phyloP scores from a whole-genome alignment of 768 basidiomycete genomes.

The Leccinellum luteum region DNA sequence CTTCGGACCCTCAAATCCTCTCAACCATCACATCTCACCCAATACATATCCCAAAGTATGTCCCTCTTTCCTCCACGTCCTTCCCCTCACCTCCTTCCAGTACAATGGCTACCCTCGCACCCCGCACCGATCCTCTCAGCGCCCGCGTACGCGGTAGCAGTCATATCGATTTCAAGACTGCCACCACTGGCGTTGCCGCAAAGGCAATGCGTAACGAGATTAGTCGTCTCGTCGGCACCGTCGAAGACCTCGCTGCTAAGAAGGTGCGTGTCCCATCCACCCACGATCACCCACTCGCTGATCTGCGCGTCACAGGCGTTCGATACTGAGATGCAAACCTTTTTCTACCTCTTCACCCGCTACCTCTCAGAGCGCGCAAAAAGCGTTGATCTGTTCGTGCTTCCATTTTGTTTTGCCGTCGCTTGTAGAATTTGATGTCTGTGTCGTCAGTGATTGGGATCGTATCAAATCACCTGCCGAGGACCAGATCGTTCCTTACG shows the following conservation, averaged over 20 bases:
- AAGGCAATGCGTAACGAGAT: conserved; percentile 99
- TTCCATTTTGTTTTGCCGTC: conserved; percentile 17
- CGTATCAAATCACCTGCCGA: conserved; percentile 59
- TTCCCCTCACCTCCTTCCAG: conserved; percentile 27
- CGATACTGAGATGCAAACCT: conserved; percentile 80
- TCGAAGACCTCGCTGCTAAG: conserved; percentile 75
- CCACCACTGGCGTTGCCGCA: conserved; percentile 88
- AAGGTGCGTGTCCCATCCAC: conserved; percentile 53
- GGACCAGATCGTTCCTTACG: conserved; percentile 64
- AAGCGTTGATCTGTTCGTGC: conserved; percentile 64
- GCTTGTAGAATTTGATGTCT: conserved; percentile 1
- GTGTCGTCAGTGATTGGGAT: conserved; percentile 33
- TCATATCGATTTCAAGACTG: conserved; percentile 97
- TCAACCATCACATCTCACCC: conserved; percentile 65
- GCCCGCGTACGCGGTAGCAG: conserved; percentile 72
- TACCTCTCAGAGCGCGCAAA: conserved; percentile 71
- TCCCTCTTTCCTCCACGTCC: conserved; percentile 4
- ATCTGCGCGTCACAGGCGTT: conserved; percentile 50
- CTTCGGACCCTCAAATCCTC: conserved; percentile 52
- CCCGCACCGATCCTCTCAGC: conserved; percentile 65
- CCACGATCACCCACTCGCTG: conserved; percentile 8
- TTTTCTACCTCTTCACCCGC: conserved; percentile 80
- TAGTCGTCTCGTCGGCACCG: conserved; percentile 84
- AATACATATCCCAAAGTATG: conserved; percentile 49
- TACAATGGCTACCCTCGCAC: conserved; percentile 56